Evolutionary conservation across 208 protist genomes (phyloP), one percentile per base, ranked within the genome.

Genomic region (Angomonas ambiguus): DNA sequence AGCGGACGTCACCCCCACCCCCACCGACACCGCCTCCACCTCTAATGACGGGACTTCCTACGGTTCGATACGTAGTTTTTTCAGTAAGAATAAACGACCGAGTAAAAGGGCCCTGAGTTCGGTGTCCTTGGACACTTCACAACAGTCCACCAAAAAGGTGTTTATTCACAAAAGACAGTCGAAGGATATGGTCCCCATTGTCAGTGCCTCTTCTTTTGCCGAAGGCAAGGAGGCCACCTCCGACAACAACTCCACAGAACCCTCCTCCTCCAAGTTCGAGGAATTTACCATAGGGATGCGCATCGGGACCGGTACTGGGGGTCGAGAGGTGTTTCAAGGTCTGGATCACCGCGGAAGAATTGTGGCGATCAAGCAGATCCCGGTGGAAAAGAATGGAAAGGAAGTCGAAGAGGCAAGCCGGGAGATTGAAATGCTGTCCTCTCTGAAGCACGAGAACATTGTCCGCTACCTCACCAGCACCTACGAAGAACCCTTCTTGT

Each of bases 361-460:
- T 30, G 82, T 92, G 16, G 82, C 77, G 1, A 78, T 88, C 32
- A 87, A 88, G 69, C 65, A 75, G 24, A 78, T 81, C 2, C 67
- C 71, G 1, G 18, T 74, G 16, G 58, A 74, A 30, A 41, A 58
- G 11, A 58, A 68, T 25, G 58, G 56, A 28, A 69, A 60, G 55
- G 35, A 72, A 68, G 41, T 77, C 48, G 64, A 80, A 62, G 60
- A 51, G 51, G 65, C 63, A 18, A 66, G 69, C n/a, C 76, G 69
- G 41, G 88, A 94, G 64, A 67, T 92, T 41, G 72, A 79, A 22
- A 64, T 85, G 1, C 67, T 92, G 11, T 49, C 71, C 11, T 48
- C 59, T 20, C 72, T 84, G 20, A 72, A 74, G 35, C 81, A 92
- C 72, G 63, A 80, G 30, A 87, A 91, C 63, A 82, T 94, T 41